Evolutionary conservation across 129 eudicot genomes (phyloP).

Genomic region (Chrysanthemum lavandulifolium): DNA sequence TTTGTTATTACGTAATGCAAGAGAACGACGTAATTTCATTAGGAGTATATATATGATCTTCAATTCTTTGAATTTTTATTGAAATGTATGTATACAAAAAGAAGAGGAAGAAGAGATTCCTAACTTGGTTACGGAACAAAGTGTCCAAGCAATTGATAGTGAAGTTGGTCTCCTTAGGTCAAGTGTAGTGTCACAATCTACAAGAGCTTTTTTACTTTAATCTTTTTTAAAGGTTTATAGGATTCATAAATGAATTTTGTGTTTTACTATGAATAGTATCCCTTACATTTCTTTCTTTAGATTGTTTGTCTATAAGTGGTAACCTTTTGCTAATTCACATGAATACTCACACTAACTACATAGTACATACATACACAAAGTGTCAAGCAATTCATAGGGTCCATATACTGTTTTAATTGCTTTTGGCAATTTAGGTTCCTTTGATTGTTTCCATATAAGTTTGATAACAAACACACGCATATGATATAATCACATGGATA

Average conservation of each 20-base stretch:
- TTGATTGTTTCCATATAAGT: conserved; percentile 12
- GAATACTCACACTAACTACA: not conserved
- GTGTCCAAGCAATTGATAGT: conserved; percentile 25
- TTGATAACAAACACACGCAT: not conserved
- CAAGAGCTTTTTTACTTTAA: conserved; percentile 23
- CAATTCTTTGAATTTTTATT: not conserved
- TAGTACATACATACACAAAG: too few species aligned
- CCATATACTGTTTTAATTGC: conserved; percentile 13
- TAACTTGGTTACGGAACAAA: conserved; percentile 18
- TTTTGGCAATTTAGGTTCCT: conserved; percentile 16
- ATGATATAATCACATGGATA: not conserved
- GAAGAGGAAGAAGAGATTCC: not conserved
- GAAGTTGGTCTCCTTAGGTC: conserved; percentile 27
- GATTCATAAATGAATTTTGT: conserved; percentile 28
- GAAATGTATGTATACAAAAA: not conserved
- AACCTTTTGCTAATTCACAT: conserved; percentile 13
- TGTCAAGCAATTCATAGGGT: conserved; percentile 1
- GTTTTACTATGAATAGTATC: conserved; percentile 30
- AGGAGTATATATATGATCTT: not conserved
- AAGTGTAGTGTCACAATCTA: conserved; percentile 27
- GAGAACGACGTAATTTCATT: not conserved
- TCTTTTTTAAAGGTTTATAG: conserved; percentile 15
- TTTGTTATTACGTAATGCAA: too few species aligned
- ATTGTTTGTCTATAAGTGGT: conserved; percentile 20
- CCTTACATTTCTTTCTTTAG: conserved; percentile 19